Evolutionary conservation across 257 asterid species (phyloP), one percentile per base, ranked within the genome.

Genomic region (Capsicum baccatum): DNA sequence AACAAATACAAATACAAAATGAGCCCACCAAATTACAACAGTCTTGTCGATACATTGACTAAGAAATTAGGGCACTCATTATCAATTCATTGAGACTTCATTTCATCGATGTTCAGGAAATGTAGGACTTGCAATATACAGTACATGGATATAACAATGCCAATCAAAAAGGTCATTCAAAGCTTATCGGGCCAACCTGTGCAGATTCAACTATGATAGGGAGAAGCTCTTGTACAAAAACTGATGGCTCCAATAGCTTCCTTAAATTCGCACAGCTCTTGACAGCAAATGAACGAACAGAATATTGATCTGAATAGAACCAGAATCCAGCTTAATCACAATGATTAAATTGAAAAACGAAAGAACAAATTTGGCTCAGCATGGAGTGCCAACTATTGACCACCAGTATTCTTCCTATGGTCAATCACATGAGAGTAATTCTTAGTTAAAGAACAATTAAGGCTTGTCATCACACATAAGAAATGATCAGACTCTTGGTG

Each of bases 201-300:
- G 89, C 79, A 79, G 86, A 86, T 78, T 81, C 81, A 82, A 88
- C 86, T 17, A 88, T 86, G 68, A 88, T 86, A 4, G 87, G 87
- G 50, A 86, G 89, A 82, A 88, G 84, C 66, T 88, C 84, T 11
- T 87, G 52, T 19, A 83, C 83, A 79, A 89, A 88, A 79, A 85
- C 89, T 84, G 83, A 86, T 57, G 87, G 88, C 48, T 59, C 87
- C 89, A 86, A 79, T 55, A 84, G 87, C 81, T 86, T 88, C 73
- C 83, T 85, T 33, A 88, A 82, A 76, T 85, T 85, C 39, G 89
- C 86, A 62, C 86, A 88, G 70, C 62, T 85, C 57, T 86, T 88
- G 81, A 88, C 87, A 69, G 84, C 89, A 86, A 86, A 80, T 66
- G 86, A 54, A 63, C 87, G 83, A 37, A 88, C 88, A 79, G 70